Conservation (phyloP, 2,329 filamentous ascomycete genomes). For the Ilyonectria robusta region DNA sequence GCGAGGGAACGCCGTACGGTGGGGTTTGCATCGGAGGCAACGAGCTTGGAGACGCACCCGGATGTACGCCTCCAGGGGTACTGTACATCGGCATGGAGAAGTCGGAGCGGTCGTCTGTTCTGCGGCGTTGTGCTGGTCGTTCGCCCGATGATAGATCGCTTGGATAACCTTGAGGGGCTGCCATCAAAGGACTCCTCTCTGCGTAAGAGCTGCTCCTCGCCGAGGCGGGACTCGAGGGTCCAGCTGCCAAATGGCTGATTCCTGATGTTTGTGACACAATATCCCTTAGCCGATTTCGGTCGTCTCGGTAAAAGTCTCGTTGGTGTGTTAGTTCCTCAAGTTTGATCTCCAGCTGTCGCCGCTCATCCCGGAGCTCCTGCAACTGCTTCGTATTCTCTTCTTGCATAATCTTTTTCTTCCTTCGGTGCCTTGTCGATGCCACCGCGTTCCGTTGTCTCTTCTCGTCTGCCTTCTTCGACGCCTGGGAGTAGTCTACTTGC, state of each 20-base stretch:
- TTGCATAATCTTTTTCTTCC: slow-evolving; percentile 86
- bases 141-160: slow-evolving; percentile 62
- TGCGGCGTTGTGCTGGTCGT: slow-evolving; percentile 61
- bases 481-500: slow-evolving; percentile 84
- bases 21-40: slow-evolving; percentile 60
- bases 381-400: slow-evolving; percentile 79
- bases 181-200: slow-evolving; percentile 55
- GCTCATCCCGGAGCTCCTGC: slow-evolving; percentile 76
- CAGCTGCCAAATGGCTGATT: slow-evolving; percentile 66
- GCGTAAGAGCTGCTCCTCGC: slow-evolving; percentile 54
- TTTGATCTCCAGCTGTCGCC: slow-evolving; percentile 73
- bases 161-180: slow-evolving; percentile 52
- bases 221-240: slow-evolving; percentile 65
- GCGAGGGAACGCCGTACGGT: slow-evolving; percentile 55
- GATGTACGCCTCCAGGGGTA: slow-evolving; percentile 47
- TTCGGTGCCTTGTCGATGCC: slow-evolving; percentile 86
- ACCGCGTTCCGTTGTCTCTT: slow-evolving; percentile 89
- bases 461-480: slow-evolving; percentile 86
- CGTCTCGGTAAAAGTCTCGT: slow-evolving; percentile 79
- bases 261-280: slow-evolving; percentile 73
- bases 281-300: slow-evolving; percentile 80
- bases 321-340: slow-evolving; percentile 71
- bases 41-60: slow-evolving; percentile 51
- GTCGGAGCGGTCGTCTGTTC: slow-evolving; percentile 64
- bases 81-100: slow-evolving; percentile 58